phyloP scores from a whole-genome alignment of 2,329 filamentous ascomycete species.

The Venturia oleaginea region DNA sequence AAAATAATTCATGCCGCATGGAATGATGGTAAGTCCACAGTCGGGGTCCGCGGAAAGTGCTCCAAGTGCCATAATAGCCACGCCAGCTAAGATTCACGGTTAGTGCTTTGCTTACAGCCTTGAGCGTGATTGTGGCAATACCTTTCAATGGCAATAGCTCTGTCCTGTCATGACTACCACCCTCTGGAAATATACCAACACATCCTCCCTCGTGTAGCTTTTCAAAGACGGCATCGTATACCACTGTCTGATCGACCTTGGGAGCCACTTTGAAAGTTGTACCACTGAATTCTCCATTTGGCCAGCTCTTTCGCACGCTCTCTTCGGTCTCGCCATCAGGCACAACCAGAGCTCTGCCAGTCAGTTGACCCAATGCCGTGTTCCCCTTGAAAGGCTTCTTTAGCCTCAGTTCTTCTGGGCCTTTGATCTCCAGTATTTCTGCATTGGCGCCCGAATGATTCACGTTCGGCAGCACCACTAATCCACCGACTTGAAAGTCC shows the following conservation, averaged over 20 bases:
- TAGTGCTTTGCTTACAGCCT: background rate
- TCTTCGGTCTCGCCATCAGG: constrained; percentile 53
- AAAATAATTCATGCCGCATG: constrained; percentile 99
- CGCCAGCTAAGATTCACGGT: constrained; percentile 54
- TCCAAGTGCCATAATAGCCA: constrained; percentile 95
- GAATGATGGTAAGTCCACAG: constrained; percentile 87
- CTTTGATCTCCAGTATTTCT: constrained; percentile 73
- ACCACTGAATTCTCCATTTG: constrained; percentile 54
- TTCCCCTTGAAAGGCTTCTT: constrained; percentile 81
- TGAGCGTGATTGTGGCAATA: constrained; percentile 20
- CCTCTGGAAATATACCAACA: constrained; percentile 94
- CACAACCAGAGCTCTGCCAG: constrained; percentile 65
- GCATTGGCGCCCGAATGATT: constrained; percentile 73
- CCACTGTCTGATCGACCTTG: constrained; percentile 86
- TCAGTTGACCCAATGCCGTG: constrained; percentile 70
- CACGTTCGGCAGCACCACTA: constrained; percentile 76
- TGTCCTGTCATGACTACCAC: constrained; percentile 89
- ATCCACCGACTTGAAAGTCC: constrained; percentile 67
- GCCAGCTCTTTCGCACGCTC: constrained; percentile 42
- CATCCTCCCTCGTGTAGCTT: constrained; percentile 75
- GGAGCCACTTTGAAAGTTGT: constrained; percentile 81
- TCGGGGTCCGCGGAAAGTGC: constrained; percentile 76
- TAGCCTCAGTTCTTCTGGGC: constrained; percentile 70
- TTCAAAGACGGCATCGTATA: constrained; percentile 88
- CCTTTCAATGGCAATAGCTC: constrained; percentile 82